phyloP scores from a whole-genome alignment of 2,329 filamentous ascomycete species.

The Aspergillus spinulosporus region DNA sequence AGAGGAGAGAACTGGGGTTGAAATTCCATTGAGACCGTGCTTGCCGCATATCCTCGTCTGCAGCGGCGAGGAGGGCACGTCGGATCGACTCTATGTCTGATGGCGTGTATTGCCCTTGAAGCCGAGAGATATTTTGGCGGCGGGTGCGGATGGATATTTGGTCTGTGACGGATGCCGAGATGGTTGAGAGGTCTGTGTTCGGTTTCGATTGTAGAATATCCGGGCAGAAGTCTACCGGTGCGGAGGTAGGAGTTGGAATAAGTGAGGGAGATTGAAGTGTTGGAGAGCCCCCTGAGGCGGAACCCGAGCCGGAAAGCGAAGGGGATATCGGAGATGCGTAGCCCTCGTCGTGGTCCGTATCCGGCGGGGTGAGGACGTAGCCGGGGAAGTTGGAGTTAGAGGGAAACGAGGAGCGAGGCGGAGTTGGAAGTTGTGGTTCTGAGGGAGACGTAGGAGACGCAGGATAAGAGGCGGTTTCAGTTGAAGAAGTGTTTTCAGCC shows the following conservation, averaged over 20 bases:
- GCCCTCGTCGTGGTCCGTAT: slow-evolving; percentile 41
- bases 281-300: background rate
- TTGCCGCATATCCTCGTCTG: slow-evolving; percentile 21
- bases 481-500: slow-evolving; percentile 19
- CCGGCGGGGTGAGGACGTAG: slow-evolving; percentile 40
- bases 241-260: slow-evolving; percentile 36
- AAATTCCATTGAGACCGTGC: background rate
- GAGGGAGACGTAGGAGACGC: slow-evolving; percentile 21
- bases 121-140: slow-evolving; percentile 42
- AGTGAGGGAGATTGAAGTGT: slow-evolving; percentile 29
- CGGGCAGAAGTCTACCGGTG: slow-evolving; percentile 25
- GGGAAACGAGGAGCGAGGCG: slow-evolving; percentile 14
- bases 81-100: slow-evolving; percentile 41
- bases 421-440: slow-evolving; percentile 16
- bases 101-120: slow-evolving; percentile 44
- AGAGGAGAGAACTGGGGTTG: slow-evolving; percentile 10
- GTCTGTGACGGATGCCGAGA: slow-evolving; percentile 1
- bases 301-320: slow-evolving; percentile 1
- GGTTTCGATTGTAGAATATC: background rate
- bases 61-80: slow-evolving; percentile 35
- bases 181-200: background rate
- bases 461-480: background rate
- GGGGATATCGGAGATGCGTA: slow-evolving; percentile 58
- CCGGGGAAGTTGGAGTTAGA: slow-evolving; percentile 20
- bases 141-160: slow-evolving; percentile 35